Percentiles rank a stretch among this genome's conserved stretches.
phyloP scores from a whole-genome alignment of 352 stramenopile species.

The Thalassiosira hispida region DNA sequence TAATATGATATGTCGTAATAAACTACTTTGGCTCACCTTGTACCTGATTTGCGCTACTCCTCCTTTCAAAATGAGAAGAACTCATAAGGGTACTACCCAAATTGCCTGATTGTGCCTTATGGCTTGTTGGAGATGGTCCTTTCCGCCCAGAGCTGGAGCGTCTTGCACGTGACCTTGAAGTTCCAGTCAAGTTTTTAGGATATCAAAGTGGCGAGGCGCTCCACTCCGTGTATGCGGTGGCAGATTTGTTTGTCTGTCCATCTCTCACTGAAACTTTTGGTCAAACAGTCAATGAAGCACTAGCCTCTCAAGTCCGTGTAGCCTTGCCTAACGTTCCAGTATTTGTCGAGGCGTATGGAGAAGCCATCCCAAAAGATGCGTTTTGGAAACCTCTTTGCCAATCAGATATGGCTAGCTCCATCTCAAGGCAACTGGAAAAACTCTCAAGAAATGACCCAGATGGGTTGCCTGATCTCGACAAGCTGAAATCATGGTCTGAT shows the following conservation, averaged over 20 bases:
- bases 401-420: constrained; percentile 42
- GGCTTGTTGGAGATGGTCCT: constrained; percentile 63
- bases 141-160: constrained; percentile 45
- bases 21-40: neutral
- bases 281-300: constrained; percentile 68
- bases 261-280: constrained; percentile 68
- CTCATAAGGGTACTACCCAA: constrained; percentile 45
- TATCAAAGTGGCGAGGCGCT: constrained; percentile 62
- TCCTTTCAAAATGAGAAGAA: constrained; percentile 11
- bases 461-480: constrained; percentile 42
- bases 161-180: constrained; percentile 32
- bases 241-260: constrained; percentile 62
- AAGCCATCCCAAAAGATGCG: constrained; percentile 51
- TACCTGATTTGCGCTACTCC: neutral
- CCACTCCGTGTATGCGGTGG: constrained; percentile 58
- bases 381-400: constrained; percentile 55
- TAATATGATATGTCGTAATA: too few species aligned
- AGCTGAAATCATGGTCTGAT: constrained; percentile 55
- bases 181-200: constrained; percentile 60
- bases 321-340: constrained; percentile 54
- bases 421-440: constrained; percentile 47
- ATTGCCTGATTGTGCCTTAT: constrained; percentile 50
- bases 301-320: constrained; percentile 56
- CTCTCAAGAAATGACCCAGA: constrained; percentile 27
- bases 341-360: constrained; percentile 60